These are phyloP conservation scores for Purshia tridentata DNA, from an alignment of 306 rosid genomes.

Conservation along the genomic window DNA sequence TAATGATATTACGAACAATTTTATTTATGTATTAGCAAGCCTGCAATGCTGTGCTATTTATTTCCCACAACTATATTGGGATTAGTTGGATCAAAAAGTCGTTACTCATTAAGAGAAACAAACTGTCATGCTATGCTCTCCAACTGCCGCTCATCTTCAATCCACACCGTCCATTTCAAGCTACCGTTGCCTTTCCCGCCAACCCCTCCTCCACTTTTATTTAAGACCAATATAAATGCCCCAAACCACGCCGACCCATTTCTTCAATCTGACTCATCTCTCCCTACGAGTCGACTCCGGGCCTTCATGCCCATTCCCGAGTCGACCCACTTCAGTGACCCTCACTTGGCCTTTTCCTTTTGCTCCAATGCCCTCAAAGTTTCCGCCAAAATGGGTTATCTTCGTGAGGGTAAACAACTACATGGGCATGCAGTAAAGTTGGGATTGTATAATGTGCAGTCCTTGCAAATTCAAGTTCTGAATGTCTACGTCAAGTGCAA, in stretches of 20 bases:
- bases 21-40: too few relatives aligned
- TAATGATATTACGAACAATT: too few relatives aligned
- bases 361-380: conserved; percentile 55
- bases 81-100: too few relatives aligned
- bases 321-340: conserved; percentile 36
- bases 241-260: conserved; percentile 25
- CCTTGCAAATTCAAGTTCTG: conserved; percentile 54
- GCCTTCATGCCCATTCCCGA: conserved; percentile 28
- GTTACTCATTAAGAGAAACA: not conserved
- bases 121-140: conserved; percentile 20
- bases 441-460: conserved; percentile 47
- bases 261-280: conserved; percentile 4
- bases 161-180: conserved; percentile 36
- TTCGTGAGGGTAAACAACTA: conserved; percentile 55
- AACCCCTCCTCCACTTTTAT: conserved; percentile 14
- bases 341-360: conserved; percentile 32
- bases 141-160: conserved; percentile 29
- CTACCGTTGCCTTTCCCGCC: conserved; percentile 36
- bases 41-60: too few relatives aligned
- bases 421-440: conserved; percentile 60
- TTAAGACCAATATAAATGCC: conserved; percentile 20
- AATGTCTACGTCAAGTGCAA: conserved; percentile 46
- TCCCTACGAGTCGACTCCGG: conserved; percentile 29
- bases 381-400: conserved; percentile 46
- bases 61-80: too few relatives aligned